phyloP scores from a whole-genome alignment of 2,329 filamentous ascomycete species.

The Sporothrix schenckii region DNA sequence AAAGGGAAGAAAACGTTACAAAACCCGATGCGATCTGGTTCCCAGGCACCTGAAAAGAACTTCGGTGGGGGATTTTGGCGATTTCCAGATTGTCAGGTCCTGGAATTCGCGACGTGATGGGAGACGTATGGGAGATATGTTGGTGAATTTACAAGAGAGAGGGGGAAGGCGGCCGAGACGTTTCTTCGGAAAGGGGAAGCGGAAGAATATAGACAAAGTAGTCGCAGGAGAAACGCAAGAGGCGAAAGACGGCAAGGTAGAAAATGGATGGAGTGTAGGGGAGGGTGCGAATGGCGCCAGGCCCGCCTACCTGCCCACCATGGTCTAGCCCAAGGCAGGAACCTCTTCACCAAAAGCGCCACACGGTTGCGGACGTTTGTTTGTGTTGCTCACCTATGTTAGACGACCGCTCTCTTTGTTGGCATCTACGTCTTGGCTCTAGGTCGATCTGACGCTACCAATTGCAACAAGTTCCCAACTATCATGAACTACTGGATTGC shows the following conservation, averaged over 20 bases:
- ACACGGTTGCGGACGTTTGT: not conserved
- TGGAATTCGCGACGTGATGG: not conserved
- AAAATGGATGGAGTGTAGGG: not conserved
- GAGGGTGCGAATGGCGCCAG: conserved; percentile 1
- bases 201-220: conserved; percentile 2
- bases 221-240: not conserved
- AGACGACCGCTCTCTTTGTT: conserved; percentile 11
- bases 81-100: conserved; percentile 4
- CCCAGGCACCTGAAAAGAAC: not conserved
- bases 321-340: conserved; percentile 24
- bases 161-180: not conserved
- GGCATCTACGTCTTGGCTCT: not conserved
- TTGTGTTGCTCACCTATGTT: conserved; percentile 6
- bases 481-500: not conserved
- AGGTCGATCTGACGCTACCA: conserved; percentile 3
- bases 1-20: not conserved
- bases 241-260: conserved; percentile 1
- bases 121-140: not conserved
- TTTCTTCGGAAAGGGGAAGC: conserved; percentile 18
- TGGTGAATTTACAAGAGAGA: conserved; percentile 1
- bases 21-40: conserved; percentile 2
- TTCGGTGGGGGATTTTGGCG: conserved; percentile 3
- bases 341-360: not conserved
- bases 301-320: conserved; percentile 8
- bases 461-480: not conserved